Base-by-base conservation (phyloP, 164 flowering plant genomes). In the Brasenia schreberi region DNA sequence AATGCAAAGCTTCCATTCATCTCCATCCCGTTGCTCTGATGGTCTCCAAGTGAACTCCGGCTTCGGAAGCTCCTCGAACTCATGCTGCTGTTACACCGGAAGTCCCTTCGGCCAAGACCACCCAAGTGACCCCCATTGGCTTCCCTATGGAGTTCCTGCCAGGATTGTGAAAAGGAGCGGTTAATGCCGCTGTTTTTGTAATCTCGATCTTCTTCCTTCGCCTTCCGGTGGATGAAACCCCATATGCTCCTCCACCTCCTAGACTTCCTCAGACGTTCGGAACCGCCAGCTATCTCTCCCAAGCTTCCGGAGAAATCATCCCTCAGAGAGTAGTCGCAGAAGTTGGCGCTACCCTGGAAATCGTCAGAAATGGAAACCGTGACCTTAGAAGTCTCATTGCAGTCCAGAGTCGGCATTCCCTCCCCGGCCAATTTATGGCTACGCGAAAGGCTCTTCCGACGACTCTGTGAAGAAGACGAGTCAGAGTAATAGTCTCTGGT, bases 401-500 rank as follows among this genome's bases (percentile, higher is more conserved):
- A 49, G 33, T n/a, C 18, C 63, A 18, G 10, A 23, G 63, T 61
- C 19, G 19, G 27, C 33, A 61, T 4, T 18, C 18, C 63, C 63
- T 61, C 63, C 33, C 19, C 19, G 10, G 19, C 33, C 23, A 61
- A 10, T 61, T 61, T 7, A 12, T 23, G 19, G 27, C 10, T 18
- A 10, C 9, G 2, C 4, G 63, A 61, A 18, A 92, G 79, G 65
- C 89, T 92, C 81, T 77, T 87, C 73, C 88, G 81, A 23, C 73
- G 49, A 70, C 92, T 73, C 77, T 81, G 71, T 0, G 90, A 82
- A 0, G 96, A 87, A 0, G 93, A 84, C 19, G 76, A 72, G 70
- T 89, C 96, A 1, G 84, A 79, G 72, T 91, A 95, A 70, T 95
- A 95, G 5, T 95, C 99, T 73, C 93, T 73, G 1, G 99, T 95